A percentile compares a stretch with the other conserved stretches of the same genome.
These are phyloP conservation scores for Macaranga tanarius DNA, from an alignment of 441 rosid species.

Conservation along the genomic window DNA sequence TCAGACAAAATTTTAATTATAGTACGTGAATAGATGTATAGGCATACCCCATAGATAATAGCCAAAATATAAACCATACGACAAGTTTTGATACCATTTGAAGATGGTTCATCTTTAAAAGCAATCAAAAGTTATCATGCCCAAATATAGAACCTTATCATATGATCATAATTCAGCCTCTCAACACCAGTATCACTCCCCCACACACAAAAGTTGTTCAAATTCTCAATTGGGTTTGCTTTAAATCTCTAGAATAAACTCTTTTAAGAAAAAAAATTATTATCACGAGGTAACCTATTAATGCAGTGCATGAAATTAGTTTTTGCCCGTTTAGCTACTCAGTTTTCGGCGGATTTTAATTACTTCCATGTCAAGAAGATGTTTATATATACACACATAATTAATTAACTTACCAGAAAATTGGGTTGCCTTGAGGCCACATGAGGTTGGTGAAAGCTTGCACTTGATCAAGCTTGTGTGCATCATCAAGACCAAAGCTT, in stretches of 20 bases:
- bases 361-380: too few relatives aligned
- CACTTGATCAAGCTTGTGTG: conserved; percentile 16
- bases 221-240: too few relatives aligned
- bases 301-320: too few relatives aligned
- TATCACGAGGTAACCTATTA: too few relatives aligned
- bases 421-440: conserved; percentile 46
- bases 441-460: conserved; percentile 39
- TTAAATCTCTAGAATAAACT: too few relatives aligned
- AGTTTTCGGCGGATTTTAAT: too few relatives aligned
- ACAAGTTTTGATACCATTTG: neutral
- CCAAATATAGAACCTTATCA: neutral
- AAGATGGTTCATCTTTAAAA: conserved; percentile 1
- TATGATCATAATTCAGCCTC: neutral
- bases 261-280: too few relatives aligned
- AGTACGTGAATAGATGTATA: neutral
- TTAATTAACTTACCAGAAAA: conserved; percentile 34
- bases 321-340: too few relatives aligned
- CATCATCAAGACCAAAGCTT: conserved; percentile 45
- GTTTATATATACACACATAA: too few relatives aligned
- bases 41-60: neutral
- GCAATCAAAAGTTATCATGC: neutral
- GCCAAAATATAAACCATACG: conserved; percentile 5
- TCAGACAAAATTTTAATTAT: neutral
- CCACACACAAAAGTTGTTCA: too few relatives aligned
- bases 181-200: too few relatives aligned